These are phyloP conservation scores for Lophiostoma macrostomum DNA, from an alignment of 495 filamentous ascomycete species.

Conservation along the genomic window DNA sequence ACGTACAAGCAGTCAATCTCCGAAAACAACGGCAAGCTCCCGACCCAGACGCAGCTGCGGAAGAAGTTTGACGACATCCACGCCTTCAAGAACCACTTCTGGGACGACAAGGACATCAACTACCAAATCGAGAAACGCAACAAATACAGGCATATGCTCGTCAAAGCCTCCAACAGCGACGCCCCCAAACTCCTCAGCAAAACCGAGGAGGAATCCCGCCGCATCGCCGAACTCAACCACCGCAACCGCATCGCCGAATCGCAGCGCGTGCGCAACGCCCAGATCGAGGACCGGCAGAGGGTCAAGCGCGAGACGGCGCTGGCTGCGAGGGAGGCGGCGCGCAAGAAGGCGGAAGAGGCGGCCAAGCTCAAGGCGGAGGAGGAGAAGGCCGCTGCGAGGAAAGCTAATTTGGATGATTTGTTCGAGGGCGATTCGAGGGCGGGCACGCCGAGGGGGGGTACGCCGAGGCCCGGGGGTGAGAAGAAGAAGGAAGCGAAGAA, in stretches of 20 bases:
- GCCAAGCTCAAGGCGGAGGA: constrained; percentile 38
- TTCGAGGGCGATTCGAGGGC: constrained; percentile 47
- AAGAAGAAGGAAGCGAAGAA: constrained; percentile 36
- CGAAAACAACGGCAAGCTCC: constrained; percentile 66
- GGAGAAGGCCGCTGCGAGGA: constrained; percentile 27
- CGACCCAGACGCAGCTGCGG: constrained; percentile 61
- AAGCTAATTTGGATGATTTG: constrained; percentile 36
- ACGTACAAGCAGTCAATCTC: constrained; percentile 76
- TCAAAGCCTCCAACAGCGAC: constrained; percentile 2
- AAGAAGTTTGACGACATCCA: constrained; percentile 81
- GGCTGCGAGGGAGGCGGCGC: constrained; percentile 48
- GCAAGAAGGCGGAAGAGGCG: constrained; percentile 33
- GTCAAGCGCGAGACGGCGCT: constrained; percentile 40
- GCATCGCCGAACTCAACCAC: constrained; percentile 69
- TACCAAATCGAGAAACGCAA: constrained; percentile 68
- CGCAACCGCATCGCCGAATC: constrained; percentile 75
- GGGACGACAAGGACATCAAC: constrained; percentile 75
- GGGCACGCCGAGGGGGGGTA: constrained; percentile 45
- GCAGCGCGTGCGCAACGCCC: constrained; percentile 78
- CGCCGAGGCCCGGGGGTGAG: constrained; percentile 32
- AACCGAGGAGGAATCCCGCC: too few species aligned
- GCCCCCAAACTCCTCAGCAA: constrained; percentile 42
- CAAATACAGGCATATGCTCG: constrained; percentile 43
- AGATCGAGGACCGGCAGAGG: constrained; percentile 64
- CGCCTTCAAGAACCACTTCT: constrained; percentile 67